Evolutionary conservation across 2,329 filamentous ascomycete genomes (phyloP), one percentile per base, ranked within the genome.

Genomic region (Lasiodiplodia citricola): DNA sequence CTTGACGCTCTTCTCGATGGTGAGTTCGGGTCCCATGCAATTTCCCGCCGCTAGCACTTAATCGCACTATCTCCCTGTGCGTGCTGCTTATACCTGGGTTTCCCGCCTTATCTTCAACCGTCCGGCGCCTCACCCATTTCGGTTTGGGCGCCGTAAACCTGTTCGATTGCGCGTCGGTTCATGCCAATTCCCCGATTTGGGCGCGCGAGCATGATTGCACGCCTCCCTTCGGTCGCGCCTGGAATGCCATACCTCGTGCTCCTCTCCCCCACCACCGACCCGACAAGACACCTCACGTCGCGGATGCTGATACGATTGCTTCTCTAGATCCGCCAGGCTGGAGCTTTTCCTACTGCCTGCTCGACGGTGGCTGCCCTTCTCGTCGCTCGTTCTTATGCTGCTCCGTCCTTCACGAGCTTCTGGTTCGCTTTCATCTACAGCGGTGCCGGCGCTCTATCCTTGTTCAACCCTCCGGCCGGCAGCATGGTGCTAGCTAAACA

Each of bases 351-450:
- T 44, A 37, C 68, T 16, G 56, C 51, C 38, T 69, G 50, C 56
- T 51, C 58, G 21, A 60, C 63, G 1, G 51, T 69, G 25, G 54
- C 68, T 16, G 63, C 52, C 2, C 64, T 66, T 10, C 51, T 67
- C 21, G 56, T 62, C 8, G 68, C 68, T 38, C 68, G 56, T 21
- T 54, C 57, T 35, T 64, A 64, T 57, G 52, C 63, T 31, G 38
- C 21, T 31, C 64, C 64, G 16, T 66, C 68, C 11, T 66, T 67
- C 52, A 37, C 57, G 44, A 54, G 41, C 66, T 66, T 50, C 55
- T 69, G 68, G 68, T 62, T 67, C 28, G 52, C 68, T 51, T 31
- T 67, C 21, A 37, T 66, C 18, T 66, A 67, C 63, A 47, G 68
- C 54, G 47, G 47, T 44, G 62, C 68, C 16, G 64, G 62, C 31